Evolutionary conservation across 2,329 filamentous ascomycete genomes (phyloP).

Genomic region (Exophiala oligosperma): DNA sequence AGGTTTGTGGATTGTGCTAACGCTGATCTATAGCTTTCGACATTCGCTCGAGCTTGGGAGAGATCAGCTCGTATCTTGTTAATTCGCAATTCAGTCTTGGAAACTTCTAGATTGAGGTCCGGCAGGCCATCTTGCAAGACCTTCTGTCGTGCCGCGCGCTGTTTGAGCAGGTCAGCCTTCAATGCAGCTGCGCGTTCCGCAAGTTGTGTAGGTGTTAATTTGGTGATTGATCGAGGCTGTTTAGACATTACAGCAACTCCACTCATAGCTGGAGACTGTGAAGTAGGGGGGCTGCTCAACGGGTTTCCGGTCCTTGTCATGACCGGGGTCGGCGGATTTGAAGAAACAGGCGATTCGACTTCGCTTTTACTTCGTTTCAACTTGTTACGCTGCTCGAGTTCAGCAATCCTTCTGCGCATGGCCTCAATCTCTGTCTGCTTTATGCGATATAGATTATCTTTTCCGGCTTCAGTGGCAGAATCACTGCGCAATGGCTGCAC

Average conservation of each 20-base stretch:
- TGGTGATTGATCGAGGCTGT: slow-evolving; percentile 9
- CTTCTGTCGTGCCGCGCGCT: slow-evolving; percentile 44
- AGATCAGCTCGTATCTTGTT: slow-evolving; percentile 36
- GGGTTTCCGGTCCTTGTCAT: slow-evolving; percentile 6
- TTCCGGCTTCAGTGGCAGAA: slow-evolving; percentile 30
- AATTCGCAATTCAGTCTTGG: slow-evolving; percentile 37
- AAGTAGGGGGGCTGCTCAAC: slow-evolving; percentile 8
- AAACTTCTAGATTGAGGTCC: slow-evolving; percentile 47
- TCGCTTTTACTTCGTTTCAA: slow-evolving; percentile 40
- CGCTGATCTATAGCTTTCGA: slow-evolving; percentile 9
- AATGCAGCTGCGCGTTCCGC: slow-evolving; percentile 23
- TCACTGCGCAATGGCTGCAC: slow-evolving; percentile 12
- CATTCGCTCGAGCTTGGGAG: slow-evolving; percentile 30
- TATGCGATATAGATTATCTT: slow-evolving; percentile 44
- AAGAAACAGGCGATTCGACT: slow-evolving; percentile 36
- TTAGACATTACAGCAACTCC: not conserved
- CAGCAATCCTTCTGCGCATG: slow-evolving; percentile 52
- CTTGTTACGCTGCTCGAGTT: slow-evolving; percentile 46
- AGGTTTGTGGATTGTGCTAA: slow-evolving; percentile 30
- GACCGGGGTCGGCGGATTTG: slow-evolving; percentile 27
- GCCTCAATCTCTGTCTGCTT: slow-evolving; percentile 51
- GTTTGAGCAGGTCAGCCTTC: slow-evolving; percentile 36
- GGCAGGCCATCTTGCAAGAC: slow-evolving; percentile 52
- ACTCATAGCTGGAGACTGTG: slow-evolving; percentile 1
- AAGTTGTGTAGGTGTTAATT: slow-evolving; percentile 23